Evolutionary conservation across 495 filamentous ascomycete genomes (phyloP).

Genomic region (Penicillium roqueforti): DNA sequence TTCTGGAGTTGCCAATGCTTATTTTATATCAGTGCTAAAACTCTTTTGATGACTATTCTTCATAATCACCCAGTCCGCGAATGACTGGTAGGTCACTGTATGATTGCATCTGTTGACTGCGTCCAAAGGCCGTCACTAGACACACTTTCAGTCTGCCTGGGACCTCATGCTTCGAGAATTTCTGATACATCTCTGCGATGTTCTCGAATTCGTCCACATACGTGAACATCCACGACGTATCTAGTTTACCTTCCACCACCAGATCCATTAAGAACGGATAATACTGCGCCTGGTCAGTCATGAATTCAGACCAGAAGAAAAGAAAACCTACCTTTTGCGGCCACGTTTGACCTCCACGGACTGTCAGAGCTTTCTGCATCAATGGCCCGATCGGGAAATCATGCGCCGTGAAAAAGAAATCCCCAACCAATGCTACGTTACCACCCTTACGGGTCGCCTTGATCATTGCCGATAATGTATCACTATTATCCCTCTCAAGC

Average conservation of each 20-base stretch:
- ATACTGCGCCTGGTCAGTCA: conserved; percentile 16
- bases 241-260: conserved; percentile 20
- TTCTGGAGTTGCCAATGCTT: background rate
- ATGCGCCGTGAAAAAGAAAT: conserved; percentile 29
- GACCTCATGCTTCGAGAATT: conserved; percentile 20
- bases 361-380: conserved; percentile 28
- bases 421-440: conserved; percentile 29
- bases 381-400: conserved; percentile 28
- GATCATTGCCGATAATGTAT: conserved; percentile 28
- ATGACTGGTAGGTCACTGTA: conserved; percentile 1
- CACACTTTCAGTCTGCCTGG: conserved; percentile 26
- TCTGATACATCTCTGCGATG: conserved; percentile 21
- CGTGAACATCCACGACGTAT: conserved; percentile 33
- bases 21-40: too few relatives aligned
- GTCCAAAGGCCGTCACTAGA: conserved; percentile 24
- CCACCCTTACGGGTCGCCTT: conserved; percentile 32
- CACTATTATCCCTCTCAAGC: conserved; percentile 25
- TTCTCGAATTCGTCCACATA: conserved; percentile 28
- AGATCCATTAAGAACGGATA: conserved; percentile 27
- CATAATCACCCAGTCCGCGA: background rate
- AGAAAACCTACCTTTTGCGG: conserved; percentile 21
- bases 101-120: conserved; percentile 8
- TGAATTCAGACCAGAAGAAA: background rate
- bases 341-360: conserved; percentile 24
- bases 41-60: too few relatives aligned